Evolutionary conservation across 352 stramenopile species (phyloP), one percentile per base, ranked within the genome.

Genomic region (Phytophthora kernoviae): DNA sequence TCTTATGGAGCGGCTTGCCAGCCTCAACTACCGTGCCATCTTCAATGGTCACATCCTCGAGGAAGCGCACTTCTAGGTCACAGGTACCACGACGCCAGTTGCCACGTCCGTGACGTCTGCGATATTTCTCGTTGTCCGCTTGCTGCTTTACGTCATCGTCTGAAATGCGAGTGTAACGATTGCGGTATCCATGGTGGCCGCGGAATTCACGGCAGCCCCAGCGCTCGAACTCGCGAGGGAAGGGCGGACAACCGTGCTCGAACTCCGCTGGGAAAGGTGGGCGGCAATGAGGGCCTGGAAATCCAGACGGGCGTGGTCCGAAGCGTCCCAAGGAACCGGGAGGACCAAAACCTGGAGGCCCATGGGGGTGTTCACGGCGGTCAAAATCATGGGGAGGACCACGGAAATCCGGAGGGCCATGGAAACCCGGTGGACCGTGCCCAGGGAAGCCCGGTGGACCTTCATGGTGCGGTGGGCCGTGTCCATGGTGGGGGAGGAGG

Each of bases 1-100:
- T 77, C 68, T 95, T 96, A 26, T 70, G 62, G 15, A 96, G 52
- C 4, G 49, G 47, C 12, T 73, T 65, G 33, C 74, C 73, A 0
- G 81, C 70, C 11, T 70, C 73, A 18, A 93, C 64, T 3, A 90
- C 67, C 9, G 75, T 91, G 26, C 88, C 85, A 42, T 96, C 87
- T 17, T 82, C 75, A 32, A 94, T 75, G 7, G 79, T 89, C 33
- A 95, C 74, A 49, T 96, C 88, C 46, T 87, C 77, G 12, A 94
- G 57, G 51, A 96, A 95, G 26, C 58, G 50, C 2, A 74, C 79
- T 10, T 73, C 61, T 10, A 84, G 54, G 22, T 79, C 57, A 15
- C 51, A 59, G 20, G 47, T 48, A 15, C 50, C 47, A 22, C 54
- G 22, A 5, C 33, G 14, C 36, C 56, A 70, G 45, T 56, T 51